These are phyloP conservation scores for Ophidiomyces ophidiicola DNA, from an alignment of 2,329 filamentous ascomycete species.

Conservation along the genomic window DNA sequence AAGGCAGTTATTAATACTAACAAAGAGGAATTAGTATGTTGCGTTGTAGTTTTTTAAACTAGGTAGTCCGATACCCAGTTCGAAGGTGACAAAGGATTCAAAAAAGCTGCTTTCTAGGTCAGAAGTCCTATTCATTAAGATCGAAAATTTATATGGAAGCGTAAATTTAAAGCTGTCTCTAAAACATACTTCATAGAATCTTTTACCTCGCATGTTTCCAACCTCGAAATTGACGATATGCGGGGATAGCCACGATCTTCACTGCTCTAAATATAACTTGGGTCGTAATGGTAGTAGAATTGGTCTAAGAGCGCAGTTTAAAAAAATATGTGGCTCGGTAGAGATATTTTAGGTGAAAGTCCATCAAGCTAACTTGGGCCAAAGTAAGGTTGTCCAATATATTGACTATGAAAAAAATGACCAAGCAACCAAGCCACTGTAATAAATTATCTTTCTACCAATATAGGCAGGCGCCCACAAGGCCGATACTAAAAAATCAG, in stretches of 20 bases:
- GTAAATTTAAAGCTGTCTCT: background rate
- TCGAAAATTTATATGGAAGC: background rate
- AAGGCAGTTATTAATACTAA: background rate
- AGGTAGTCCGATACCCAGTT: too few species aligned
- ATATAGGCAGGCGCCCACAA: conserved; percentile 28
- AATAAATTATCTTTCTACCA: conserved; percentile 26
- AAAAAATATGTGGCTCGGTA: conserved; percentile 33
- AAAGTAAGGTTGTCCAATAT: conserved; percentile 32
- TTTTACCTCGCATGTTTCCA: conserved; percentile 25
- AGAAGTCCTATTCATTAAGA: background rate
- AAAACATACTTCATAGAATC: too few species aligned
- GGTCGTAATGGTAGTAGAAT: conserved; percentile 29
- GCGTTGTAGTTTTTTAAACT: background rate
- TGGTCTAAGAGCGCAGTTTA: conserved; percentile 38
- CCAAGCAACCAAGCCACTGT: conserved; percentile 22
- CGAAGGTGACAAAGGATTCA: too few species aligned
- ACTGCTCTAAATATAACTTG: conserved; percentile 31
- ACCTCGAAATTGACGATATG: conserved; percentile 32
- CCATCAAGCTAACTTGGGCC: conserved; percentile 25
- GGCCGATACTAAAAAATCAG: conserved; percentile 28
- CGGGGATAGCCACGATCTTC: conserved; percentile 31
- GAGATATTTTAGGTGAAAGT: conserved; percentile 32
- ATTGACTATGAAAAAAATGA: conserved; percentile 29
- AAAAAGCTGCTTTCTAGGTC: too few species aligned
- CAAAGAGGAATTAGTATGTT: background rate